phyloP scores from a whole-genome alignment of 108 stramenopile genomes.

The Cyclotella cryptica region DNA sequence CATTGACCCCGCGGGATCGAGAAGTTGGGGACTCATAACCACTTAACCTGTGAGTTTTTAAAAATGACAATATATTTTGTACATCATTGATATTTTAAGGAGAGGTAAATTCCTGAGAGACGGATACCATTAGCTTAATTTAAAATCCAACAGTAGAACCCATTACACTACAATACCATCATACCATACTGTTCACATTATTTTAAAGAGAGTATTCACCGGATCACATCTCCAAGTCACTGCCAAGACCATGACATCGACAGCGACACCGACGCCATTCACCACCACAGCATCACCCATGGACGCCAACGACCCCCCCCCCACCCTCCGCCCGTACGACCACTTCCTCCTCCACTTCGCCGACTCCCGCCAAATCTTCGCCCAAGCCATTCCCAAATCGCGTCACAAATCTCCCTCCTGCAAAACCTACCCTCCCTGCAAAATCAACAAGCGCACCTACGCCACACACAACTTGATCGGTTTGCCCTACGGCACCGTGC shows the following conservation, averaged over 20 bases:
- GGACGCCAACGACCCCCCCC: conserved; percentile 16
- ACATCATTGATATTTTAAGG: no score
- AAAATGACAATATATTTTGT: no score
- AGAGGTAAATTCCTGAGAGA: no score
- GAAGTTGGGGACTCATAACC: no score
- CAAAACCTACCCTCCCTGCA: conserved; percentile 66
- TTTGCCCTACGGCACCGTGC: conserved; percentile 81
- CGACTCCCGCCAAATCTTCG: conserved; percentile 78
- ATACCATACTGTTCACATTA: no score
- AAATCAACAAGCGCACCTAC: conserved; percentile 82
- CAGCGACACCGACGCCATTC: background rate
- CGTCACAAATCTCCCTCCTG: conserved; percentile 33
- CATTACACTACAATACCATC: no score
- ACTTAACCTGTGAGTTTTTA: no score
- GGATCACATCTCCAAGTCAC: no score
- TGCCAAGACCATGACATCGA: background rate
- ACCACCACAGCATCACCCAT: background rate
- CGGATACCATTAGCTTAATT: no score
- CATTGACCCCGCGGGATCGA: no score
- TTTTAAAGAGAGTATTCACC: no score
- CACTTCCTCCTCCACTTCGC: conserved; percentile 74
- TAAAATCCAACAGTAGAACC: no score
- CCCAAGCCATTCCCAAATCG: conserved; percentile 54
- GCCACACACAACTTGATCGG: conserved; percentile 71
- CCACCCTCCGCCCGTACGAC: conserved; percentile 65